A percentile compares a stretch with the other conserved stretches of the same genome.
Evolutionary conservation across 2,329 filamentous ascomycete genomes (phyloP).

Genomic region (Penicillium occitanis): DNA sequence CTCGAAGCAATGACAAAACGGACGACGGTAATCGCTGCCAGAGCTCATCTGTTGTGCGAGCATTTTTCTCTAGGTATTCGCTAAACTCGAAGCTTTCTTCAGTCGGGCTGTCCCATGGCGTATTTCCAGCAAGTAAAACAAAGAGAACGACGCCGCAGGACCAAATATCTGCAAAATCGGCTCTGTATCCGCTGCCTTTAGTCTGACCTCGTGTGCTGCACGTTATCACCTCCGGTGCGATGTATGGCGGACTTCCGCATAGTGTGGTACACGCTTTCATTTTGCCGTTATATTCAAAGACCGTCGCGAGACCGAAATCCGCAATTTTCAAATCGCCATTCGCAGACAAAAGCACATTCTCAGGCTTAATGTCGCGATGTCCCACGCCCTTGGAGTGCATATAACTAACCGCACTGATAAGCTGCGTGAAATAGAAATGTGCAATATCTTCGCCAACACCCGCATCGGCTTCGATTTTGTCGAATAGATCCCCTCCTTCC

Average conservation of each 20-base stretch:
- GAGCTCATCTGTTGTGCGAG: slow-evolving; percentile 78
- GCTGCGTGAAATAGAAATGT: slow-evolving; percentile 92
- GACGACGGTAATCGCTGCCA: slow-evolving; percentile 76
- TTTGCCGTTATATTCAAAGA: slow-evolving; percentile 86
- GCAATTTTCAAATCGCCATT: slow-evolving; percentile 89
- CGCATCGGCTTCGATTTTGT: slow-evolving; percentile 98
- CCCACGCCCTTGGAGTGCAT: slow-evolving; percentile 96
- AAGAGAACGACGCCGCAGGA: slow-evolving; percentile 98
- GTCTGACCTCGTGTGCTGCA: slow-evolving; percentile 53
- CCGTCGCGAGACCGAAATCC: slow-evolving; percentile 91
- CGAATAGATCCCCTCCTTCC: slow-evolving; percentile 92
- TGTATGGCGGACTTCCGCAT: slow-evolving; percentile 94
- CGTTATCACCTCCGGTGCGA: slow-evolving; percentile 82
- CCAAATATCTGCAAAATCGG: slow-evolving; percentile 90
- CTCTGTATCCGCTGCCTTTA: slow-evolving; percentile 50
- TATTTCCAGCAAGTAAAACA: slow-evolving; percentile 91
- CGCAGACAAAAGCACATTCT: slow-evolving; percentile 87
- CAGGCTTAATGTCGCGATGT: slow-evolving; percentile 87
- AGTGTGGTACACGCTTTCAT: slow-evolving; percentile 82
- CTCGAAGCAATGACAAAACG: slow-evolving; percentile 77
- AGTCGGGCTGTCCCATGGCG: slow-evolving; percentile 94
- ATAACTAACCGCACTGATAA: slow-evolving; percentile 85
- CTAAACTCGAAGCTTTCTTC: slow-evolving; percentile 83
- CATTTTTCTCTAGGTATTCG: slow-evolving; percentile 77
- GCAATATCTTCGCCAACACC: slow-evolving; percentile 93